Evolutionary conservation across 768 basidiomycete genomes (phyloP).

Genomic region (Rhodotorula kratochvilovae): DNA sequence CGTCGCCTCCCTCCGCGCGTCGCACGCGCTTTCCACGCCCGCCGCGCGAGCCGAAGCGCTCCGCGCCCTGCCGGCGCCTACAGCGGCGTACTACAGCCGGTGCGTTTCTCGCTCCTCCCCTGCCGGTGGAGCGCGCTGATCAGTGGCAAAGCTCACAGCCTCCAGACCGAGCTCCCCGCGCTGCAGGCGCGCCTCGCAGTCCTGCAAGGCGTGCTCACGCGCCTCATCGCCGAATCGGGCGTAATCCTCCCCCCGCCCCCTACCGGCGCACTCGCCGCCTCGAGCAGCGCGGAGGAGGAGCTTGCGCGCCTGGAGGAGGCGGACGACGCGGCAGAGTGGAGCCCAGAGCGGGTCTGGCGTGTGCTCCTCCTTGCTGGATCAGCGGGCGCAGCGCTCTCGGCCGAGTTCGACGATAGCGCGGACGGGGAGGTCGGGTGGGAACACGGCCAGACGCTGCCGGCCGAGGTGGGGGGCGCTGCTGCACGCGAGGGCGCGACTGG

Average conservation of each 20-base stretch:
- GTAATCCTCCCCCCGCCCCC: neutral
- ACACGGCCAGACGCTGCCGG: neutral
- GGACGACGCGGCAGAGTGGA: neutral
- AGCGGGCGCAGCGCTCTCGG: neutral
- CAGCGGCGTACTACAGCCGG: neutral
- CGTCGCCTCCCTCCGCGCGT: neutral
- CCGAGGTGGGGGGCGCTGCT: neutral
- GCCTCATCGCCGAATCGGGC: constrained; percentile 10
- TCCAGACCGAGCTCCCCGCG: neutral
- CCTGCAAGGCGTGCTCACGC: constrained; percentile 3
- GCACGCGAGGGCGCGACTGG: neutral
- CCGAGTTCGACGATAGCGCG: neutral
- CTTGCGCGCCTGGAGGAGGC: neutral
- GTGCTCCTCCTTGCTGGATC: neutral
- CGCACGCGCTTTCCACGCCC: neutral
- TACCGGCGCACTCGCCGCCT: neutral
- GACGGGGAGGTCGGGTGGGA: neutral
- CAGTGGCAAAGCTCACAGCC: neutral
- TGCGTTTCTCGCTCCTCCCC: neutral
- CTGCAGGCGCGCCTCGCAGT: neutral
- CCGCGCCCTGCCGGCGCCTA: neutral
- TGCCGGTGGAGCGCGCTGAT: no score
- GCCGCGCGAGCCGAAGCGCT: neutral
- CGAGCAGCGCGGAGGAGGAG: neutral
- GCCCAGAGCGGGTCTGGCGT: neutral